These are phyloP conservation scores for Arctostaphylos glauca DNA, from an alignment of 148 eudicot genomes.

Conservation along the genomic window DNA sequence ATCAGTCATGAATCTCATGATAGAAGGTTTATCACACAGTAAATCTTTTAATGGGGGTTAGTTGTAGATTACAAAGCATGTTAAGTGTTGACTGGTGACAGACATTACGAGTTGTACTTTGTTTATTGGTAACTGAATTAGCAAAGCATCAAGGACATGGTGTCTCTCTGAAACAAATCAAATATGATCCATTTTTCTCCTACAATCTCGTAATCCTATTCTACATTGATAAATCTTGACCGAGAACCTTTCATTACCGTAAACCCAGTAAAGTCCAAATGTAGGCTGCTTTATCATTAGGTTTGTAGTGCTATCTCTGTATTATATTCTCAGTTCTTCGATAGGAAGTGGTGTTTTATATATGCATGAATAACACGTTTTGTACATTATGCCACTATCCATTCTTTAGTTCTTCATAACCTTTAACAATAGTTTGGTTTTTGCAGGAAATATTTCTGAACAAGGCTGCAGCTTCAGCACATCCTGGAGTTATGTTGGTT, in stretches of 20 bases:
- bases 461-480: slow-evolving; percentile 59
- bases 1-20: neutral
- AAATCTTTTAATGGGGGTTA: too few relatives aligned
- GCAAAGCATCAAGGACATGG: neutral
- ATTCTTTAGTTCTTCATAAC: neutral
- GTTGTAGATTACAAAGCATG: neutral
- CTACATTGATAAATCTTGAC: neutral
- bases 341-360: too few relatives aligned
- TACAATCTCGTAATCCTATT: neutral
- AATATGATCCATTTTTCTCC: neutral
- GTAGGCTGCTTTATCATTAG: neutral
- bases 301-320: neutral
- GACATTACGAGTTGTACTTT: neutral
- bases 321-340: neutral
- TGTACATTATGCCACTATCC: neutral
- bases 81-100: neutral
- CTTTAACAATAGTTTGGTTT: neutral
- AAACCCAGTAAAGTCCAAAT: neutral
- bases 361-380: neutral
- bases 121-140: neutral
- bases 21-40: too few relatives aligned
- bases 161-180: neutral
- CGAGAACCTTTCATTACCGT: neutral
- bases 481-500: slow-evolving; percentile 38
- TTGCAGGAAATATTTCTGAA: slow-evolving; percentile 72